Percentiles rank a stretch among this genome's conserved stretches.
Conservation (phyloP, 768 basidiomycete species). For the Lentinula lateritia region DNA sequence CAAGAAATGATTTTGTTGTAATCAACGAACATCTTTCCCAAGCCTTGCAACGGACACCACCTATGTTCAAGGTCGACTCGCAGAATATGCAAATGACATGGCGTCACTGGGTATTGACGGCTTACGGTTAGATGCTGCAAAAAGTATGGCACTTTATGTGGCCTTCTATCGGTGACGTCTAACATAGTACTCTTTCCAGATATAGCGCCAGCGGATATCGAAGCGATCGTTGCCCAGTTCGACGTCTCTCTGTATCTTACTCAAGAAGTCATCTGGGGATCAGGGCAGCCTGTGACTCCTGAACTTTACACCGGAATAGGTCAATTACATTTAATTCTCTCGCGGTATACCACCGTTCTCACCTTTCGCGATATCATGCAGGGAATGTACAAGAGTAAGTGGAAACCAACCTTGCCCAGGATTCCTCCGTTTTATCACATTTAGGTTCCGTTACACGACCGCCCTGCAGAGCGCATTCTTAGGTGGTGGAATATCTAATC, state of each 20-base stretch:
- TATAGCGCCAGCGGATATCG: slow-evolving; percentile 46
- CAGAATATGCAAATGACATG: slow-evolving; percentile 54
- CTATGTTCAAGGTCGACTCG: slow-evolving; percentile 50
- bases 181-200: slow-evolving; percentile 27
- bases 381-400: slow-evolving; percentile 62
- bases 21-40: not conserved
- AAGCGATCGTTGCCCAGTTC: slow-evolving; percentile 46
- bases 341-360: not conserved
- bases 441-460: slow-evolving; percentile 55
- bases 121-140: slow-evolving; percentile 58
- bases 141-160: slow-evolving; percentile 31
- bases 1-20: not conserved
- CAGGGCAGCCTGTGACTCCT: slow-evolving; percentile 49
- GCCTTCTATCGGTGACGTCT: not conserved
- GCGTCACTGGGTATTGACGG: slow-evolving; percentile 59
- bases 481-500: slow-evolving; percentile 40
- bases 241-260: slow-evolving; percentile 46
- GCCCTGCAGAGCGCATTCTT: slow-evolving; percentile 48
- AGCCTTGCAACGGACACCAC: slow-evolving; percentile 61
- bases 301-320: slow-evolving; percentile 52
- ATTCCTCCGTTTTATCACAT: not conserved
- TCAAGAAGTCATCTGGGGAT: slow-evolving; percentile 54
- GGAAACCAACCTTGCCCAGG: too few species aligned
- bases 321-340: slow-evolving; percentile 9
- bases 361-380: slow-evolving; percentile 4